These are phyloP conservation scores for Suillus decipiens DNA, from an alignment of 768 basidiomycete genomes.

Conservation along the genomic window DNA sequence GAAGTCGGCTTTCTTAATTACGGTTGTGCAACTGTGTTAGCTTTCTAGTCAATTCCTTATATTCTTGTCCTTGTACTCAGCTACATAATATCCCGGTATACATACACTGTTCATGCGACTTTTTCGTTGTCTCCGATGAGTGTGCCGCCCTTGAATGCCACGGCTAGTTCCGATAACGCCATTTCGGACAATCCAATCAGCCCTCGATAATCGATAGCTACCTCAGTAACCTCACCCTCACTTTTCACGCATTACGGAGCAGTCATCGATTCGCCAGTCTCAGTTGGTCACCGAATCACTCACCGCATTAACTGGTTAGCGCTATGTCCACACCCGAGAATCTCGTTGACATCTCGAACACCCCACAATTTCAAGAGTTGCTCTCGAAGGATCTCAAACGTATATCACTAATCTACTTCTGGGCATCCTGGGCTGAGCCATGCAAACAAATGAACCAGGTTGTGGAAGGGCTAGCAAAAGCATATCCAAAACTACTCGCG, in stretches of 20 bases:
- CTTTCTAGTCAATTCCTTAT: not conserved
- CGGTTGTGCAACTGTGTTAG: not conserved
- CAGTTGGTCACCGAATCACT: not conserved
- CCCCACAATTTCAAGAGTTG: conserved; percentile 71
- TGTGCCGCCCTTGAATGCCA: not conserved
- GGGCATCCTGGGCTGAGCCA: conserved; percentile 91
- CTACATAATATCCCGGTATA: not conserved
- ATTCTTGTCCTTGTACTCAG: not conserved
- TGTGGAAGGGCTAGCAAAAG: conserved; percentile 69
- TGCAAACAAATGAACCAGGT: conserved; percentile 89
- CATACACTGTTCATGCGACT: not conserved
- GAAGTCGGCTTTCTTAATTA: not conserved
- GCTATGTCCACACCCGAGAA: conserved; percentile 37
- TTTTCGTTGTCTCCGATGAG: not conserved
- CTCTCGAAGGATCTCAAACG: conserved; percentile 77
- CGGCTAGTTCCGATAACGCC: not conserved
- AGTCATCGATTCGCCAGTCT: not conserved
- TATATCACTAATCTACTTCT: conserved; percentile 90
- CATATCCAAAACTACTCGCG: conserved; percentile 68
- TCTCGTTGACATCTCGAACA: conserved; percentile 52
- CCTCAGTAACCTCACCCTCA: too few relatives aligned
- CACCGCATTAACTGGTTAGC: not conserved
- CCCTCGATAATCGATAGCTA: not conserved
- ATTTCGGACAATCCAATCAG: not conserved
- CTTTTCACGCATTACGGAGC: not conserved